Conservation (phyloP, 345 rosid species). For the Melaleuca alternifolia region DNA sequence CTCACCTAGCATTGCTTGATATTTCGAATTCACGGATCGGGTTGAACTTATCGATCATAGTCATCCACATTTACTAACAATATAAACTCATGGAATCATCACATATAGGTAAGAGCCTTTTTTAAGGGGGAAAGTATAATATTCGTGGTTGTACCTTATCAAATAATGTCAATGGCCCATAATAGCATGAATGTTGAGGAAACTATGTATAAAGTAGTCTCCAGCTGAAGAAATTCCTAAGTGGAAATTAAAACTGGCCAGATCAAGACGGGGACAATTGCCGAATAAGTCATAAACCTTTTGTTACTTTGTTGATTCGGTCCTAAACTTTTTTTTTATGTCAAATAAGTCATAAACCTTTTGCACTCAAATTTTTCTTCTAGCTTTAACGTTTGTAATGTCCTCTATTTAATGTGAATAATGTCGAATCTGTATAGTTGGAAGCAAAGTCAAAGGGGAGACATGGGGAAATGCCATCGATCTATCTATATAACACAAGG, state of each 20-base stretch:
- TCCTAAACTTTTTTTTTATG: no score
- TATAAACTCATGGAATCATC: neutral
- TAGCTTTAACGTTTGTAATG: neutral
- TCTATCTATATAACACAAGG: neutral
- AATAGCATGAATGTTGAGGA: neutral
- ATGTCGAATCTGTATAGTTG: neutral
- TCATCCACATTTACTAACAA: neutral
- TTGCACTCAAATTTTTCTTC: neutral
- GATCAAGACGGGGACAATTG: neutral
- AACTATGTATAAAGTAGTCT: neutral
- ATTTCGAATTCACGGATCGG: neutral
- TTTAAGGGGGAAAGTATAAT: no score
- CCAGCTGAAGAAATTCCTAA: neutral
- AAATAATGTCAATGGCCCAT: neutral
- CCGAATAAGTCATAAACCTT: no score
- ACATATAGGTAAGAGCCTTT: neutral
- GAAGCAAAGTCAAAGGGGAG: neutral
- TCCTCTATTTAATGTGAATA: neutral
- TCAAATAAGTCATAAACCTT: no score
- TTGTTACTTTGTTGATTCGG: no score
- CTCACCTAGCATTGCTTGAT: neutral
- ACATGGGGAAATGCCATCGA: neutral
- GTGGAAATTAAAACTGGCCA: neutral
- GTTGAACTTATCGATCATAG: neutral
- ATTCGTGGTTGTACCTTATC: neutral